These are phyloP conservation scores for Diutina ranongensis DNA, from an alignment of 1,139 yeast species.

Conservation along the genomic window DNA sequence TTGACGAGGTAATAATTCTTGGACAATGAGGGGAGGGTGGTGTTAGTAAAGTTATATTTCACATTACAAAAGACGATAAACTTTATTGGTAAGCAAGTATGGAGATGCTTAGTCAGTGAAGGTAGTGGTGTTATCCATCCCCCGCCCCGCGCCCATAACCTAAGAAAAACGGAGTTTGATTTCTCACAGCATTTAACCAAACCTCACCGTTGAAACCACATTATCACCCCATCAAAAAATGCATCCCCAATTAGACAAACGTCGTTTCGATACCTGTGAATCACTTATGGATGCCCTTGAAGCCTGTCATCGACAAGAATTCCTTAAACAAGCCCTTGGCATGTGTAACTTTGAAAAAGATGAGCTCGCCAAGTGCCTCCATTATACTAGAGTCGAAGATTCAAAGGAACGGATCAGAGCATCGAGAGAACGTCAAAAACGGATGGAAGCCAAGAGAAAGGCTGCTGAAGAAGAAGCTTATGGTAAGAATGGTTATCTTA, in stretches of 20 bases:
- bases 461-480: constrained; percentile 63
- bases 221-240: too few relatives aligned
- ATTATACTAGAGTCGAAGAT: constrained; percentile 60
- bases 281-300: constrained; percentile 81
- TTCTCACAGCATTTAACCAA: too few relatives aligned
- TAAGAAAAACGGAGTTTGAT: too few relatives aligned
- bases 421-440: constrained; percentile 46
- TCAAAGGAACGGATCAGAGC: constrained; percentile 51
- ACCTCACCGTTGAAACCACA: too few relatives aligned
- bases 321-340: constrained; percentile 67
- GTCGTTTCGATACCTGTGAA: constrained; percentile 49
- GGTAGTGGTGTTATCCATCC: too few relatives aligned
- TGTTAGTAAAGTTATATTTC: too few relatives aligned
- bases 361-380: constrained; percentile 67
- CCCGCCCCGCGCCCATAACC: too few relatives aligned
- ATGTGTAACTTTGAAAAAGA: constrained; percentile 78
- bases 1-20: too few relatives aligned
- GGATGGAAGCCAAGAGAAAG: constrained; percentile 44
- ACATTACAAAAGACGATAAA: too few relatives aligned
- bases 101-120: too few relatives aligned
- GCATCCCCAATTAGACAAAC: constrained; percentile 39
- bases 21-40: too few relatives aligned
- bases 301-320: constrained; percentile 72
- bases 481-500: constrained; percentile 67
- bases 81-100: too few relatives aligned